These are phyloP conservation scores for Moesziomyces sp. DNA, from an alignment of 1,284 basidiomycete species.

Conservation along the genomic window DNA sequence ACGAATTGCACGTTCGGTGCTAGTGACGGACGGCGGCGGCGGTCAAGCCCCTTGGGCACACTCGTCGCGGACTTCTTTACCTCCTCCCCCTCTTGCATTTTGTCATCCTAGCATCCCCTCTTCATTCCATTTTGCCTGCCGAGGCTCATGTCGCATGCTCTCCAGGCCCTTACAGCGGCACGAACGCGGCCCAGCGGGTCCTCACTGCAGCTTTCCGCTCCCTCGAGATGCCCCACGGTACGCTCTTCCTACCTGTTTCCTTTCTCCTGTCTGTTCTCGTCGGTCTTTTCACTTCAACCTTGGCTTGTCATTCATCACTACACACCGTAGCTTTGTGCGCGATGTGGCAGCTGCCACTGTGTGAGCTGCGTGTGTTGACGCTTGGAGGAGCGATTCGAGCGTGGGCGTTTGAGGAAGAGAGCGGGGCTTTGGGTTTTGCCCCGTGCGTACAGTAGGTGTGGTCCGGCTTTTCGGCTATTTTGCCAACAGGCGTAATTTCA, in stretches of 20 bases:
- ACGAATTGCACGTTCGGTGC: too few relatives aligned
- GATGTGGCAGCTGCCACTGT: neutral
- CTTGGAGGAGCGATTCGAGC: too few relatives aligned
- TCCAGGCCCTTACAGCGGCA: neutral
- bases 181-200: neutral
- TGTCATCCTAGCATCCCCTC: neutral
- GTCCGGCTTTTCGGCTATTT: too few relatives aligned
- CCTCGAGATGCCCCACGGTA: neutral
- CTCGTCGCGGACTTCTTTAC: neutral
- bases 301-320: slow-evolving; percentile 8
- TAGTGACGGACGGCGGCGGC: too few relatives aligned
- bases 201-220: neutral
- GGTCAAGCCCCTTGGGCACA: too few relatives aligned
- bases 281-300: too few relatives aligned
- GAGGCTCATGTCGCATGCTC: neutral
- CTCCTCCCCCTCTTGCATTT: slow-evolving; percentile 2
- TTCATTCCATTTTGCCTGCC: neutral
- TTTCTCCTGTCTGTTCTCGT: neutral
- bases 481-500: too few relatives aligned
- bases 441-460: too few relatives aligned
- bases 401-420: too few relatives aligned
- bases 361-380: neutral
- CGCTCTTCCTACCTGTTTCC: neutral
- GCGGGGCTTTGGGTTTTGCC: too few relatives aligned
- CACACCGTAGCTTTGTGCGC: slow-evolving; percentile 20